Conservation (phyloP, 2,329 filamentous ascomycete genomes). For the Furcasterigmium furcatum region DNA sequence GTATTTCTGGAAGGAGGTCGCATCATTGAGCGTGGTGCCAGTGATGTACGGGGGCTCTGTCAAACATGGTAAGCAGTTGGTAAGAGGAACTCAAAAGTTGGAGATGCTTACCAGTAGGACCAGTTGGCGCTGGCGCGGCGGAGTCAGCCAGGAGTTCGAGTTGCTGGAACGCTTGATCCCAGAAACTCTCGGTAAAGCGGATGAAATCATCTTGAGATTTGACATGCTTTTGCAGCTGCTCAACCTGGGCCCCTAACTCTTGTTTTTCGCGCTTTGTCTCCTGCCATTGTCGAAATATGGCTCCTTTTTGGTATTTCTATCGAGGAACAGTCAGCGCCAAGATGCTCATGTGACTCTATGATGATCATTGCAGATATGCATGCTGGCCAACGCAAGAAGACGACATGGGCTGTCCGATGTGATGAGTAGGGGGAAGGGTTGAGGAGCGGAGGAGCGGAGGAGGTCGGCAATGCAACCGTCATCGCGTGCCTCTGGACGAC, state of each 20-base stretch:
- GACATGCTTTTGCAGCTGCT: conserved; percentile 74
- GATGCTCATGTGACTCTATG: conserved; percentile 16
- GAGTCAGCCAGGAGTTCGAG: conserved; percentile 56
- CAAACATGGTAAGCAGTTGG: background rate
- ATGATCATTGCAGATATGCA: too few relatives aligned
- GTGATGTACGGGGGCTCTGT: conserved; percentile 56
- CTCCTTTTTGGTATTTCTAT: conserved; percentile 91
- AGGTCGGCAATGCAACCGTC: too few relatives aligned
- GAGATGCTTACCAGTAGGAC: conserved; percentile 8
- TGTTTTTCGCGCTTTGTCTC: conserved; percentile 92
- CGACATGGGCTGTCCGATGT: too few relatives aligned
- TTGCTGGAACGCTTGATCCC: conserved; percentile 77
- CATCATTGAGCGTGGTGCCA: conserved; percentile 58
- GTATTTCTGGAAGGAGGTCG: conserved; percentile 76
- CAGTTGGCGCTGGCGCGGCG: conserved; percentile 31
- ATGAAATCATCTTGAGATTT: conserved; percentile 90
- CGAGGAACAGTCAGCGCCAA: conserved; percentile 27
- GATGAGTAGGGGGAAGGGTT: too few relatives aligned
- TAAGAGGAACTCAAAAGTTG: background rate
- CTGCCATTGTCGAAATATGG: conserved; percentile 95
- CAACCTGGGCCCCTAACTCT: conserved; percentile 75
- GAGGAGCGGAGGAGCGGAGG: too few relatives aligned
- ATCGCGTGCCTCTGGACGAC: too few relatives aligned
- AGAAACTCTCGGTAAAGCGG: conserved; percentile 88
- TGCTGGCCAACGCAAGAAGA: too few relatives aligned